A percentile compares a stretch with the other conserved stretches of the same genome.
Evolutionary conservation across 208 protist genomes (phyloP).

Genomic region (Trypanosoma lewisi): DNA sequence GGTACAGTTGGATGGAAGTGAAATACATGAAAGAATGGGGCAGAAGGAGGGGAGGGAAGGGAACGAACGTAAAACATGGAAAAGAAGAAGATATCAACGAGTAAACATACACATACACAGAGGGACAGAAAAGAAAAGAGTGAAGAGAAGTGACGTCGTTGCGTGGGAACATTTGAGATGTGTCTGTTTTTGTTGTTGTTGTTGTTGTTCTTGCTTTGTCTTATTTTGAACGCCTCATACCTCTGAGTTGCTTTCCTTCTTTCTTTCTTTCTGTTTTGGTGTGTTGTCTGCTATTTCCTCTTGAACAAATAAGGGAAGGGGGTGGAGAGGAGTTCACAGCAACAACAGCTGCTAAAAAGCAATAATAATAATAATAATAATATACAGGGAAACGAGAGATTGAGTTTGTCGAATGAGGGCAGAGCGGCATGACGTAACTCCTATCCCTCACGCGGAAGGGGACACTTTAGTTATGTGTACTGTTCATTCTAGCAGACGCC

Average conservation of each 20-base stretch:
- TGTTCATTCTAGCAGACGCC: conserved; percentile 47
- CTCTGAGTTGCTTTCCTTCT: conserved; percentile 14
- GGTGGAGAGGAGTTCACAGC: no score
- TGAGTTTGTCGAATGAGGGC: conserved; percentile 12
- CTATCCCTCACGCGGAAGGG: conserved; percentile 5
- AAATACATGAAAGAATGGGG: neutral
- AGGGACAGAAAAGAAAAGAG: conserved; percentile 15
- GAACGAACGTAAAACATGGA: neutral
- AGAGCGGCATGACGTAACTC: conserved; percentile 5
- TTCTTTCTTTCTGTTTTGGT: conserved; percentile 1
- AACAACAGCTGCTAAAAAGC: neutral
- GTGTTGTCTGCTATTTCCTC: conserved; percentile 8
- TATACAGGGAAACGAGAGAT: neutral
- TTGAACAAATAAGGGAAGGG: no score
- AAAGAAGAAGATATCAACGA: neutral
- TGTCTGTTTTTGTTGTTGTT: neutral
- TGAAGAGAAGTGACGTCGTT: neutral
- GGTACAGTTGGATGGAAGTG: neutral
- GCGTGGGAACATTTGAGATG: neutral
- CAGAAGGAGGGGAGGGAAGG: neutral
- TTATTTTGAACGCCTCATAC: no score
- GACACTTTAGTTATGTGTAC: conserved; percentile 51
- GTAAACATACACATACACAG: neutral
- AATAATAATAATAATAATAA: neutral
- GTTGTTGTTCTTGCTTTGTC: no score